Base-by-base conservation (phyloP, 306 rosid genomes). In the Prunus salicina region DNA sequence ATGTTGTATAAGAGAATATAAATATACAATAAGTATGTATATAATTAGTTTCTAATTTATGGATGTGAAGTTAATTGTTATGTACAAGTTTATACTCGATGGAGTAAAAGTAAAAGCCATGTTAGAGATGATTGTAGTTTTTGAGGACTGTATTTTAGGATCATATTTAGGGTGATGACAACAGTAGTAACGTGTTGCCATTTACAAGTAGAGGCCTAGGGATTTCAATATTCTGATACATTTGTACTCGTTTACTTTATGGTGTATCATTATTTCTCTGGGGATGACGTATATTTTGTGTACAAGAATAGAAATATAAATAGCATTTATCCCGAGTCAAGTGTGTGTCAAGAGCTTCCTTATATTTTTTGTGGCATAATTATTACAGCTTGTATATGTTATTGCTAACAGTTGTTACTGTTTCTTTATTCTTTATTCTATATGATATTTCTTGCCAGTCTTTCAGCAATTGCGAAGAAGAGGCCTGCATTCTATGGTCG, bases 401-500 rank as follows among this genome's bases (percentile, higher is more conserved):
- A 28, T 58, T 57, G 55, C 7, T 67, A 15, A 41, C 18, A 12
- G n/a, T 64, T 61, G 52, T 38, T 47, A 30, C 58, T 68, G 46
- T 12, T 51, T 75, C 73, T 61, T 38, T 20, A n/a, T 43, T 76
- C 22, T 24, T 71, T 70, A 69, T 25, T 83, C 61, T 69, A 55
- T 84, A 57, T 83, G 61, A 52, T 64, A 24, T 47, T 73, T 76
- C 82, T 71, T 79, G 85, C 68, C 87, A 95, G 98, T 73, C 96
- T 95, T 79, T 92, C 97, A 79, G 89, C 89, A 69, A 90, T 92
- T 71, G 97, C 97, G 0, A 86, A 84, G 71, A 87, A 84, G 68
- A 87, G 98, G 84, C 98, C 98, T 84, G 87, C 97, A 74, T 92
- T 95, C 75, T 95, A 89, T 83, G 96, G 98, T 53, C 97, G 97